Conservation (phyloP, 139 green algal species). For the Coelastrella sp. region DNA sequence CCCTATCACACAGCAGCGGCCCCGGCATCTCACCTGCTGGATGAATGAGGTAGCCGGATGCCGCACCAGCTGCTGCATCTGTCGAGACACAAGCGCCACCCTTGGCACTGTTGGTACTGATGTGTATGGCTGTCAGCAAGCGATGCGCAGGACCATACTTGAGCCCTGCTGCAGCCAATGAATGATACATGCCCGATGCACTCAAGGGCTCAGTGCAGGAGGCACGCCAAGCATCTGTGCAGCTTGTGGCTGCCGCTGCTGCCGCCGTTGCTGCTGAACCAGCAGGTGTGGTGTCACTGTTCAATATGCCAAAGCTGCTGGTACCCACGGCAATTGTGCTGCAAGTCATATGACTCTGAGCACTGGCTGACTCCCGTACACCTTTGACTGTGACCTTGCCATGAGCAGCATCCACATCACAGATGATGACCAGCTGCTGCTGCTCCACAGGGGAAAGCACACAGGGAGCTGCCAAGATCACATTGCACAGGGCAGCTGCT, state of each 20-base stretch:
- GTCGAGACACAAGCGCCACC: neutral
- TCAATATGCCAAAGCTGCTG: neutral
- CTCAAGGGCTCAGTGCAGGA: constrained; percentile 49
- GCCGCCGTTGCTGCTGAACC: neutral
- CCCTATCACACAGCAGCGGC: too few species aligned
- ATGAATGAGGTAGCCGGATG: constrained; percentile 54
- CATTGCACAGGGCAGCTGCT: constrained; percentile 26
- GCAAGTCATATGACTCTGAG: neutral
- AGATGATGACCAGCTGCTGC: constrained; percentile 23
- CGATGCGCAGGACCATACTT: constrained; percentile 79
- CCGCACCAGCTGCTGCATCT: neutral
- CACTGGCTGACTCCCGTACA: neutral
- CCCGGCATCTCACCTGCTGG: constrained; percentile 26
- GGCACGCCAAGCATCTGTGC: constrained; percentile 59
- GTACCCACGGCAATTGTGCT: neutral
- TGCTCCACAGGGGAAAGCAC: constrained; percentile 53
- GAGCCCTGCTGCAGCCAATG: constrained; percentile 65
- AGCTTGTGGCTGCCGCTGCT: neutral
- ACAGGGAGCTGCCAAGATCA: constrained; percentile 62
- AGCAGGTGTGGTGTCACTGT: neutral
- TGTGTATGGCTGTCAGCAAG: constrained; percentile 47
- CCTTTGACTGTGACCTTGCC: constrained; percentile 23
- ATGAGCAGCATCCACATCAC: constrained; percentile 6
- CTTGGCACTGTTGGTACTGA: neutral
- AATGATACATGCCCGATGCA: constrained; percentile 55